Evolutionary conservation across 306 rosid genomes (phyloP), one percentile per base, ranked within the genome.

Genomic region (Phaseolus lunatus): DNA sequence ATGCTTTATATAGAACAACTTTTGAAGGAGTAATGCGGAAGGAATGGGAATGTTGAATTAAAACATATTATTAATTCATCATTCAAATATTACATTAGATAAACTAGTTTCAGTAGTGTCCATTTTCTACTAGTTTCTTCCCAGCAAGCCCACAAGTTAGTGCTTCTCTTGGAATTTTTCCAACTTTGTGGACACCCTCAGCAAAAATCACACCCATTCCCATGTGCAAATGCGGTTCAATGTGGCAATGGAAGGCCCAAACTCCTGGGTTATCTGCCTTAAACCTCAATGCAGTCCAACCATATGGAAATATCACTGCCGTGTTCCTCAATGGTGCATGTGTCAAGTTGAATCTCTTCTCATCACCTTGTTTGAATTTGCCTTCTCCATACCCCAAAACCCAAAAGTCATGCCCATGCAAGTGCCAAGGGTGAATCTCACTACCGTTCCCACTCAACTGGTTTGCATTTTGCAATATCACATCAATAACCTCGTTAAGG

Each of bases 371-470:
- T 1, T 76, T 66, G 39, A 91, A 94, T 74, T 76, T 94, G 5
- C 97, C 98, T 0, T 91, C 98, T 11, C 98, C 98, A 8, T 88
- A 94, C 0, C 90, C 97, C 70, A 94, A 68, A 7, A 94, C 94
- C 98, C 98, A 94, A 24, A 94, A 94, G 19, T 94, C 94, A 62
- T 91, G 98, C 0, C 98, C 98, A 58, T 94, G 98, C 69, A 94
- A 78, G 76, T 94, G 98, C 97, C 97, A 94, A 0, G 98, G 98
- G 61, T 94, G 98, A 15, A 86, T 90, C 48, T 94, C 97, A 70
- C 97, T 94, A 0, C 63, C 79, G 2, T 81, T 91, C 0, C 20
- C 78, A 0, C 0, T 44, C 13, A 94, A 11, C 0, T 84, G 84
- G 24, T 94, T 94, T 0, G 97, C 86, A 27, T 94, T 94, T n/a